Evolutionary conservation across 805 yeast genomes (phyloP).

Genomic region (Ogataea thermomethanolica): DNA sequence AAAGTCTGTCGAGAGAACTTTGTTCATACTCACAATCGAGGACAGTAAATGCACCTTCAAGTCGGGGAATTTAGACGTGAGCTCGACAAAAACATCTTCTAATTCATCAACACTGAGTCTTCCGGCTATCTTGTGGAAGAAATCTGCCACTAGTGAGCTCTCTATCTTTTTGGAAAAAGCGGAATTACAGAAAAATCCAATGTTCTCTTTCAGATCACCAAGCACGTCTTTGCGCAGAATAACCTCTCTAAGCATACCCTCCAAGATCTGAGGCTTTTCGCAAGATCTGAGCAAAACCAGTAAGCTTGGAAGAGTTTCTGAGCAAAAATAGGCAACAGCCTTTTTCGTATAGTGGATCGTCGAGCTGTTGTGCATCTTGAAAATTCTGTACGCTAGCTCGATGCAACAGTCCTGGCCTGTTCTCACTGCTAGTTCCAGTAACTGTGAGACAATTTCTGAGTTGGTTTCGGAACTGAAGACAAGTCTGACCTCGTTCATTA

Average conservation of each 20-base stretch:
- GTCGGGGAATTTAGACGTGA: slow-evolving; percentile 38
- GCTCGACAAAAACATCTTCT: slow-evolving; percentile 46
- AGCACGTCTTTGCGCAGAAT: slow-evolving; percentile 28
- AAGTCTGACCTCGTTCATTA: slow-evolving; percentile 16
- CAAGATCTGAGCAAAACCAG: slow-evolving; percentile 9
- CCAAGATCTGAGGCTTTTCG: slow-evolving; percentile 4
- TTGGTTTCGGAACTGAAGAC: slow-evolving; percentile 28
- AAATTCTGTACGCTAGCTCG: slow-evolving; percentile 13
- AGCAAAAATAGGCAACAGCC: slow-evolving; percentile 25
- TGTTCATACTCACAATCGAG: slow-evolving; percentile 48
- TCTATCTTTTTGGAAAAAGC: slow-evolving; percentile 15
- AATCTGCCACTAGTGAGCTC: slow-evolving; percentile 25
- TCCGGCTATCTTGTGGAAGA: slow-evolving; percentile 32
- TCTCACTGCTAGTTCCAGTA: slow-evolving; percentile 6
- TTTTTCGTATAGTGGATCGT: slow-evolving; percentile 26
- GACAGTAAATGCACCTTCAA: slow-evolving; percentile 43
- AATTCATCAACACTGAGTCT: slow-evolving; percentile 37
- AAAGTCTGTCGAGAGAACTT: slow-evolving; percentile 51
- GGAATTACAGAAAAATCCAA: slow-evolving; percentile 31
- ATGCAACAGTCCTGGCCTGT: background rate
- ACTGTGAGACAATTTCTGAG: slow-evolving; percentile 17
- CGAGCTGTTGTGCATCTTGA: slow-evolving; percentile 24
- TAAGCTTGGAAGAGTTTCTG: slow-evolving; percentile 24
- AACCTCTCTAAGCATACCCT: slow-evolving; percentile 24
- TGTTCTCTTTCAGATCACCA: slow-evolving; percentile 27